Evolutionary conservation across 2,329 filamentous ascomycete species (phyloP), one percentile per base, ranked within the genome.

Genomic region (Apiospora pterosperma): DNA sequence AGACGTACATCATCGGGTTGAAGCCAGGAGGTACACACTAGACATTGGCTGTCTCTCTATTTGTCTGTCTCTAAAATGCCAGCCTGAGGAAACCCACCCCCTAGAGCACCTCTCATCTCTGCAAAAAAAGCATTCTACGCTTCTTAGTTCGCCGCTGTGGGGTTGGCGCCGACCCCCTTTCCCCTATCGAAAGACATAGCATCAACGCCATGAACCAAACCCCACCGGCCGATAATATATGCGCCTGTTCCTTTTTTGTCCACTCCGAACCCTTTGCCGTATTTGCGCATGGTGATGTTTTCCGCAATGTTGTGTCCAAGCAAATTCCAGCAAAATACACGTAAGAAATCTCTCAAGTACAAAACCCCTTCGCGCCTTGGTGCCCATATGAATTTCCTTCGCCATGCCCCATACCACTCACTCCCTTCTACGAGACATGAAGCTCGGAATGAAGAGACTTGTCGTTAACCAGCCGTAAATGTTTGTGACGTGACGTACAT

Each of bases 351-450:
- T 19, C 25, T 19, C 25, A 55, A 55, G 28, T 55, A 55, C 48
- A 55, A 55, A 21, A 55, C 59, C 59, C 59, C 3, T 61, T 61
- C 59, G 59, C 59, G 59, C 59, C 59, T 31, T 60, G 41, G 59
- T 61, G 39, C 39, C 39, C 59, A 34, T 19, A 55, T 55, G 48
- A 55, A 34, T 34, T 34, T 55, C 48, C 48, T 55, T 55, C 48
- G 48, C 48, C 36, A 41, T 61, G 59, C 36, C n/a, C 59, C 36
- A 38, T 19, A 39, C 21, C 5, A 23, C 52, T 21, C 39, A 16
- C 19, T n/a, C 19, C 16, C 36, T 23, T 11, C 28, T 16, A 38
- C 36, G 59, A 61, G 59, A 28, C 8, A 12, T 31, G 14, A 55
- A 34, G 19, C 48, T 55, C 48, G 16, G 11, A 34, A 28, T n/a